phyloP scores from a whole-genome alignment of 805 yeast species.

The Helenozyma rhizophorensis region DNA sequence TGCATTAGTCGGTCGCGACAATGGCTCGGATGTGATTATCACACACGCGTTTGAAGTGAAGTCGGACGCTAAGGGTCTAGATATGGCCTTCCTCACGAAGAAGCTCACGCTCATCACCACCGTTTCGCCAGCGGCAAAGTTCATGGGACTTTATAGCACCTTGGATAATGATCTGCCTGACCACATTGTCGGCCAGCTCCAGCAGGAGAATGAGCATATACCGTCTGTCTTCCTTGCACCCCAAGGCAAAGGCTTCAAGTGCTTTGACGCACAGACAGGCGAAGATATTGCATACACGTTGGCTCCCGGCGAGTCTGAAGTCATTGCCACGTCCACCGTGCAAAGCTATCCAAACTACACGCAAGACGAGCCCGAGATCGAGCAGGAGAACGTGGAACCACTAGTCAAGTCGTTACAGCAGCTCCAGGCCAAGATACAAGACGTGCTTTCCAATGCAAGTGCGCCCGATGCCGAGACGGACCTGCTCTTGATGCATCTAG shows the following conservation, averaged over 20 bases:
- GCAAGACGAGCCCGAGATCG: constrained; percentile 8
- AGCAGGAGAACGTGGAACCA: constrained; percentile 7
- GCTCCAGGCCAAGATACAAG: constrained; percentile 18
- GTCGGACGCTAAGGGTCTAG: constrained; percentile 13
- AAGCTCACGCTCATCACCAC: constrained; percentile 25
- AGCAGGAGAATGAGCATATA: background rate
- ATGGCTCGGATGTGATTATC: constrained; percentile 11
- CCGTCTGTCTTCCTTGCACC: constrained; percentile 9
- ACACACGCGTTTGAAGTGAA: constrained; percentile 29
- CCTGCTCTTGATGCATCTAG: constrained; percentile 22
- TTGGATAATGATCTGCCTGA: constrained; percentile 3
- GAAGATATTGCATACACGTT: constrained; percentile 14
- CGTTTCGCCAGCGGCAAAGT: constrained; percentile 22
- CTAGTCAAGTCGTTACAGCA: constrained; percentile 17
- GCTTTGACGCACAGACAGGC: constrained; percentile 4
- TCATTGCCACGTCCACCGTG: constrained; percentile 29
- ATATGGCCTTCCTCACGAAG: constrained; percentile 21
- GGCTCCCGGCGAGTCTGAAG: constrained; percentile 27
- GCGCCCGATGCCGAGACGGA: constrained; percentile 5
- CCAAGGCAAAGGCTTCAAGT: constrained; percentile 2
- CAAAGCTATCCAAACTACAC: constrained; percentile 24
- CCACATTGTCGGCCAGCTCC: constrained; percentile 9
- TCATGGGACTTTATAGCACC: constrained; percentile 30
- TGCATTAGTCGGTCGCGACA: constrained; percentile 23
- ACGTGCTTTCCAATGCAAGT: constrained; percentile 14